A percentile compares a stretch with the other conserved stretches of the same genome.
These are phyloP conservation scores for Ophiorrhiza pumila DNA, from an alignment of 257 asterid species.

Conservation along the genomic window DNA sequence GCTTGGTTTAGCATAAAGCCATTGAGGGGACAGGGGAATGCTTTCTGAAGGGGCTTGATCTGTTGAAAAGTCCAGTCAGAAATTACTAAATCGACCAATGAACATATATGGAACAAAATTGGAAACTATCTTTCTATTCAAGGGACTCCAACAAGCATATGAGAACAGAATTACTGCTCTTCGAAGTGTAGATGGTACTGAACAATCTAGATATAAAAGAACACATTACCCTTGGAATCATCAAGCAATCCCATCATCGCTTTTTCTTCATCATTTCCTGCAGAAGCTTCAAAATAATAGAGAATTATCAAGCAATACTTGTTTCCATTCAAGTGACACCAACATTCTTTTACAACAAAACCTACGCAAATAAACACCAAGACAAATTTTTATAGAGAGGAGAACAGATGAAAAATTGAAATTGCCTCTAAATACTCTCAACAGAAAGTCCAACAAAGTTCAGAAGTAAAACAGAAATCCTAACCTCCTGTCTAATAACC, in stretches of 20 bases:
- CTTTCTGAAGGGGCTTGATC: conserved; percentile 74
- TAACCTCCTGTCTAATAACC: neutral
- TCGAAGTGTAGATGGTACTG: neutral
- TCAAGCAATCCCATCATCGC: conserved; percentile 56
- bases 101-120: neutral
- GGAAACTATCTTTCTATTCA: conserved; percentile 14
- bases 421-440: neutral
- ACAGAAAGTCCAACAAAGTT: neutral
- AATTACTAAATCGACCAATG: neutral
- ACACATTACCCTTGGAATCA: conserved; percentile 64
- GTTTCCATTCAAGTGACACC: neutral
- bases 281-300: conserved; percentile 30
- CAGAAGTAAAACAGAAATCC: neutral
- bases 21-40: conserved; percentile 96
- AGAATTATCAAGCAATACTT: neutral
- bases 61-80: conserved; percentile 33
- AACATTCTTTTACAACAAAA: conserved; percentile 14
- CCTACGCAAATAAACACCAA: neutral
- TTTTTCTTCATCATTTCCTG: conserved; percentile 78
- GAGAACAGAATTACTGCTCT: neutral
- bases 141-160: neutral
- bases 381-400: neutral
- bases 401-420: neutral
- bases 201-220: conserved; percentile 8
- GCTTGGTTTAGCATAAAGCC: conserved; percentile 84